These are phyloP conservation scores for Diplogelasinospora grovesii DNA, from an alignment of 495 filamentous ascomycete genomes.

Conservation along the genomic window DNA sequence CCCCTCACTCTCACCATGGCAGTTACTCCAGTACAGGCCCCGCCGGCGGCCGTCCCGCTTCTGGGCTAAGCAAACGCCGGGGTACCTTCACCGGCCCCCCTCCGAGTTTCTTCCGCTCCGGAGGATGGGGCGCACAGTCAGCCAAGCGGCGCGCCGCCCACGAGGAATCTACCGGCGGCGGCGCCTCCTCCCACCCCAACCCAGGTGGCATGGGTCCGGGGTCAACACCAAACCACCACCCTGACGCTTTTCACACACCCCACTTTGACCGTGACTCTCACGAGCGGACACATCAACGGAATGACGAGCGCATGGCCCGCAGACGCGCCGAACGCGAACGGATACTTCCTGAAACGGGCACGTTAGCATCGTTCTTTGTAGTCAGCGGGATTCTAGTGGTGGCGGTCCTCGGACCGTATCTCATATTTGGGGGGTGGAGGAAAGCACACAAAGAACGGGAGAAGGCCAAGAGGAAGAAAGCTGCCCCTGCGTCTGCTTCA, in stretches of 20 bases:
- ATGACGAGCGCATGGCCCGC: constrained; percentile 30
- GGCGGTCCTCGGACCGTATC: constrained; percentile 29
- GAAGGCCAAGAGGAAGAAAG: neutral
- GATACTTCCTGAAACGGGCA: neutral
- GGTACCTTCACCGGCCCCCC: constrained; percentile 76
- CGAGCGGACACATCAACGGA: constrained; percentile 47
- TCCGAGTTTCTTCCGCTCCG: constrained; percentile 76
- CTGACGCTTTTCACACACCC: constrained; percentile 56
- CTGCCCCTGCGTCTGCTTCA: too few relatives aligned
- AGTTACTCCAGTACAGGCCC: constrained; percentile 48
- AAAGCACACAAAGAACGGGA: neutral
- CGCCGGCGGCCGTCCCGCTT: constrained; percentile 65
- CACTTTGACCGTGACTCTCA: constrained; percentile 62
- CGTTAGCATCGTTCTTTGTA: constrained; percentile 27
- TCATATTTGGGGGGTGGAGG: constrained; percentile 19
- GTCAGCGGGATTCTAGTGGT: constrained; percentile 32
- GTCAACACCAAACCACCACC: constrained; percentile 34
- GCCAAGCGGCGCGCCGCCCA: constrained; percentile 44
- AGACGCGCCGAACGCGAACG: constrained; percentile 6
- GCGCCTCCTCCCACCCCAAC: neutral
- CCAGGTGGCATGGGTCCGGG: constrained; percentile 41
- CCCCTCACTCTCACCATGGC: constrained; percentile 19
- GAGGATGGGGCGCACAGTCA: constrained; percentile 58
- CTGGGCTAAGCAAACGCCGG: constrained; percentile 73
- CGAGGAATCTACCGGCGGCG: constrained; percentile 30